Percentiles rank a stretch among this genome's conserved stretches.
phyloP scores from a whole-genome alignment of 176 grass and related monocot genomes.

The Carex kokanica region DNA sequence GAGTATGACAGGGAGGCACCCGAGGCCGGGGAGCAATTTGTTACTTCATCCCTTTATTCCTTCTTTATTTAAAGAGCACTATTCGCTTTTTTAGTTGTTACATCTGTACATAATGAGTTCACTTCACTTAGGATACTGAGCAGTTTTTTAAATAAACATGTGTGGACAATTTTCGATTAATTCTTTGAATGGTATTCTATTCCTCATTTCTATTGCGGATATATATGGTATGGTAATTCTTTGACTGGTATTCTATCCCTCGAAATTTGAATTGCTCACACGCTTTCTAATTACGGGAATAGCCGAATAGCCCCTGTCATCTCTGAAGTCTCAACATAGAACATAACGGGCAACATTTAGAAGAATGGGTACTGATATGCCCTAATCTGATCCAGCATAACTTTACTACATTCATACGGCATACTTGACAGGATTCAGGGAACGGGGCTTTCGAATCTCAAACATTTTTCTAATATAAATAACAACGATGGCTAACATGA shows the following conservation, averaged over 20 bases:
- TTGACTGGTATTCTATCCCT: not conserved
- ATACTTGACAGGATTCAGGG: no score
- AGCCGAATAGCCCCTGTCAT: no score
- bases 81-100: not conserved
- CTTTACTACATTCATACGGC: no score
- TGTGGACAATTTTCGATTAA: not conserved
- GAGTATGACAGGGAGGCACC: not conserved
- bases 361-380: not conserved
- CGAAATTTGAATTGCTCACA: not conserved
- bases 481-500: no score
- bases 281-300: no score
- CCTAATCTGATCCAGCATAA: not conserved
- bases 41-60: not conserved
- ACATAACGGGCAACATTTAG: not conserved
- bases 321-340: not conserved
- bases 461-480: no score
- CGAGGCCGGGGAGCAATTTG: not conserved
- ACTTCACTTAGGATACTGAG: not conserved
- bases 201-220: not conserved
- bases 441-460: no score
- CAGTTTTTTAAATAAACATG: not conserved
- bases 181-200: not conserved
- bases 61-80: not conserved
- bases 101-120: conserved; percentile 11
- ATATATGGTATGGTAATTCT: not conserved